Base-by-base conservation (phyloP, 441 rosid genomes). In the Biscutella laevigata region DNA sequence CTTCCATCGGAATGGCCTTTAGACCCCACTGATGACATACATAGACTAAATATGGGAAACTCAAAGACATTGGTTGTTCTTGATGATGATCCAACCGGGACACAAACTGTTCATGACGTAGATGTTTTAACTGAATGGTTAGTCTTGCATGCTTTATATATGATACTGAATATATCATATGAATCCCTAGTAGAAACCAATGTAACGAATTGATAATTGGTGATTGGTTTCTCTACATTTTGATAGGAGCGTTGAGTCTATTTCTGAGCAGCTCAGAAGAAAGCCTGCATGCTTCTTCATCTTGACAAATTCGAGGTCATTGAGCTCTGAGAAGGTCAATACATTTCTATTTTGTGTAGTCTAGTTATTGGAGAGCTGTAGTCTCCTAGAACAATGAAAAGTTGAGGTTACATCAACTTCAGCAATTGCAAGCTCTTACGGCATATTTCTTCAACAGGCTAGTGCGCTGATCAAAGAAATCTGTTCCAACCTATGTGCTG, bases 41-140 rank as follows among this genome's bases (percentile, higher is more conserved):
- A 48, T 41, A 71, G 47, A 64, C 61, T 92, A 61, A 86, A 84
- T 52, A 72, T 60, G 71, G 78, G 61, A 40, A 84, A 72, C 61
- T 74, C 79, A 20, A 92, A 81, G 70, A 79, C 86, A 9, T 64
- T 88, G 72, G 89, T 88, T 55, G 98, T 92, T 67, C 83, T 92
- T 68, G 98, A 92, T 69, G 98, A 92, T 68, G 98, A 92, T 70
- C 96, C 98, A 62, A 88, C 98, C 19, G 96, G 98, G 71, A 92
- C 98, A 43, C 98, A 92, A 74, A 92, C 98, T 12, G 95, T 92
- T 76, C 95, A 88, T 65, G 90, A 79, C 33, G 82, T 86, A 59
- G 98, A 92, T 75, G 98, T 92, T 56, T 70, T 92, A 61, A 92
- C 96, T 35, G 98, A 92, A 84, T 92, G 98, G 96, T 92, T 61